Percentiles rank a stretch among this genome's conserved stretches.
Conservation (phyloP, 768 basidiomycete species). For the Suillus weaverae region DNA sequence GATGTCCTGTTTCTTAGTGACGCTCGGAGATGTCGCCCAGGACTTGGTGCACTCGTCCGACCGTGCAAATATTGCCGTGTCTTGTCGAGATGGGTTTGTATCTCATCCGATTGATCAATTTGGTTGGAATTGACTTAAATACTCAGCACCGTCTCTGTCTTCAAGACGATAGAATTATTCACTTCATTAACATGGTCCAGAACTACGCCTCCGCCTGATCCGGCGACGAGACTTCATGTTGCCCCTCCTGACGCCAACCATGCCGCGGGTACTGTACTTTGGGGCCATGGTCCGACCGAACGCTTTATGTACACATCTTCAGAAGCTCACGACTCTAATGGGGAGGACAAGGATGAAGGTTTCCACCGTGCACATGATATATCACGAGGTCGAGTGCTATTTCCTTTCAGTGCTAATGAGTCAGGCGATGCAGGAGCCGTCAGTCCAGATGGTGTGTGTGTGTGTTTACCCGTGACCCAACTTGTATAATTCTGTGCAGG, state of each 20-base stretch:
- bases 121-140: background rate
- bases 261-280: slow-evolving; percentile 47
- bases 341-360: slow-evolving; percentile 30
- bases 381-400: slow-evolving; percentile 17
- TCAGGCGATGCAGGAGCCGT: slow-evolving; percentile 55
- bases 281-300: slow-evolving; percentile 47
- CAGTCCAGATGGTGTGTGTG: slow-evolving; percentile 43
- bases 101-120: background rate
- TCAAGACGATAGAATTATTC: slow-evolving; percentile 21
- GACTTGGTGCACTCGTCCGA: slow-evolving; percentile 48
- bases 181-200: slow-evolving; percentile 19
- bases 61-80: slow-evolving; percentile 38
- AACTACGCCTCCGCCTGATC: slow-evolving; percentile 13
- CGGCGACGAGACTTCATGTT: slow-evolving; percentile 12
- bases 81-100: slow-evolving; percentile 31
- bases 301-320: slow-evolving; percentile 55
- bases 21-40: slow-evolving; percentile 35
- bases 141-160: slow-evolving; percentile 24
- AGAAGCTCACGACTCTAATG: slow-evolving; percentile 36
- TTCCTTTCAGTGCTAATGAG: slow-evolving; percentile 46
- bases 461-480: background rate
- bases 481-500: slow-evolving; percentile 4
- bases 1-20: slow-evolving; percentile 17
- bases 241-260: slow-evolving; percentile 23
- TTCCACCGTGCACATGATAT: slow-evolving; percentile 55